A percentile compares a stretch with the other conserved stretches of the same genome.
Conservation (phyloP, 2,329 filamentous ascomycete genomes). For the Diplodia corticola region DNA sequence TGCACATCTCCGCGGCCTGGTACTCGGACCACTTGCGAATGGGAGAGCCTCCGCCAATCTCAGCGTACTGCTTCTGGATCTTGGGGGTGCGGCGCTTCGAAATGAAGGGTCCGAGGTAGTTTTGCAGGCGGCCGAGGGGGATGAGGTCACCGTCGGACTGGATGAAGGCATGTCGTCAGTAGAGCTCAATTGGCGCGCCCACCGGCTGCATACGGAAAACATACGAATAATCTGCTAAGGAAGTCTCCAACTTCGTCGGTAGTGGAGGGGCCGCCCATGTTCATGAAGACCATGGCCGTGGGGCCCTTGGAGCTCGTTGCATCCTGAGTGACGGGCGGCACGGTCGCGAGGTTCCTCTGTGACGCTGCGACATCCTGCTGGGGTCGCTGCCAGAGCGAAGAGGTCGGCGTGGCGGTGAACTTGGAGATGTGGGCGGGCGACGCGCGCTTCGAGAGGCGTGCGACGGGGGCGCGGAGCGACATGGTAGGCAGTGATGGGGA, state of each 20-base stretch:
- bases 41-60: conserved; percentile 94
- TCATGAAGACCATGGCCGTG: conserved; percentile 97
- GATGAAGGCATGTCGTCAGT: background rate
- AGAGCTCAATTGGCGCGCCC: background rate
- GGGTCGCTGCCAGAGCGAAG: conserved; percentile 36
- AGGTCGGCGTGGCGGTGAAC: conserved; percentile 33
- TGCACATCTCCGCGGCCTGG: conserved; percentile 94
- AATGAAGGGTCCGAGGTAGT: conserved; percentile 86
- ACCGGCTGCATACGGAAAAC: conserved; percentile 35
- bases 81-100: conserved; percentile 87
- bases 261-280: conserved; percentile 95
- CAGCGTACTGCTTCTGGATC: conserved; percentile 92
- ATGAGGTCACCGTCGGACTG: conserved; percentile 93
- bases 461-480: conserved; percentile 39
- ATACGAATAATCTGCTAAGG: conserved; percentile 85
- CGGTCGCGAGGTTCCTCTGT: conserved; percentile 31
- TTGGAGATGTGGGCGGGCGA: conserved; percentile 33
- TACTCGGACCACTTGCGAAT: conserved; percentile 98
- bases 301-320: conserved; percentile 70
- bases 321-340: conserved; percentile 79
- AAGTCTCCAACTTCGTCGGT: conserved; percentile 87
- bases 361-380: background rate
- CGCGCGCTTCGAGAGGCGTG: conserved; percentile 37
- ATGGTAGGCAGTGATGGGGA: conserved; percentile 33
- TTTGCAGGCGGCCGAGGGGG: conserved; percentile 87